Base-by-base conservation (phyloP, 495 filamentous ascomycete genomes). In the Tuber microsphaerosporum region DNA sequence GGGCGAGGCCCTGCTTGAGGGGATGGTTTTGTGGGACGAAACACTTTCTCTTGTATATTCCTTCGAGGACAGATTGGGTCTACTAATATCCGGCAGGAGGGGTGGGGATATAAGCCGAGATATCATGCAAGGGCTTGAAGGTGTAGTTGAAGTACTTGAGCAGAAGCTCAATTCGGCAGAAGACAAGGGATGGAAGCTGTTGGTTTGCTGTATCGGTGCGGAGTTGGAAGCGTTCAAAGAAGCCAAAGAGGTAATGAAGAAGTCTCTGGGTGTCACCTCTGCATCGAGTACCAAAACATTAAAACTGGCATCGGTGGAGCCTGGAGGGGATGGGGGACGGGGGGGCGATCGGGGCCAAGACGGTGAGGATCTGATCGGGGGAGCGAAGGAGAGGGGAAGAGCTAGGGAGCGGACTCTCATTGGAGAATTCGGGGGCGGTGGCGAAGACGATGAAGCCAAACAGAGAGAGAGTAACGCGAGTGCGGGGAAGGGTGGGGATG, bases 181-280 rank as follows among this genome's bases (percentile, higher is more conserved):
- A 73, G 86, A 87, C 6, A 88, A 87, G 73, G 88, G 89, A 10
- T 99, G 95, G 95, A 97, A 92, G 61, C 84, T 98, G 41, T 86
- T 99, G 39, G 89, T 97, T 37, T 94, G 91, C 75, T 94, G 92
- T 75, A 90, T 97, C 75, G 91, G 93, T 6, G 93, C 95, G 1
- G 95, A 99, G 80, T 83, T 97, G 6, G 92, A 94, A 78, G 94
- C 96, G 12, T 89, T 97, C 73, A 86, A 84, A 71, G 90, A 94
- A 80, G 92, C 91, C 16, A 86, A 88, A 74, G 84, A 84, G 2
- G 87, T 97, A 77, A 85, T 98, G 71, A 84, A 87, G 45, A 86
- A 85, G 26, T 86, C 85, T 2, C 83, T 92, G 19, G 80, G 82
- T 4, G 72, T 72, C 19, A 78, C 81, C 9, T 44, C 73, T 20